Evolutionary conservation across 2,329 filamentous ascomycete genomes (phyloP).

Genomic region (Fusarium sacchari): DNA sequence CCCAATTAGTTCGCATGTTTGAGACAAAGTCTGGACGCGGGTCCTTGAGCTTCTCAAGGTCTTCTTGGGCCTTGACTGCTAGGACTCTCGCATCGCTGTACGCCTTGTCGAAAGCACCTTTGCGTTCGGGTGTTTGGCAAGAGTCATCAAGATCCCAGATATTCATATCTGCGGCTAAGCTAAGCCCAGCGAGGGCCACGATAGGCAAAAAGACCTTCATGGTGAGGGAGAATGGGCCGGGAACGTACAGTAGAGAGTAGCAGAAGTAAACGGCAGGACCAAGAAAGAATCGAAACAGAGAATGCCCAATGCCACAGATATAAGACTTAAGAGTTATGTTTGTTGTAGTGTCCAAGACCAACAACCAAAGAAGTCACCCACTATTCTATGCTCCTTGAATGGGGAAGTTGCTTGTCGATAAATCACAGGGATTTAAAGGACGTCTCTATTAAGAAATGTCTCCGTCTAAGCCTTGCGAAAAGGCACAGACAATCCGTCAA

Average conservation of each 20-base stretch:
- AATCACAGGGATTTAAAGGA: not conserved
- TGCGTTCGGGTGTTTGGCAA: not conserved
- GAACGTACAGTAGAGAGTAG: rapidly evolving
- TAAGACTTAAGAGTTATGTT: not conserved
- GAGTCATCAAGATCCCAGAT: constrained; percentile 3
- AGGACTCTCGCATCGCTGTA: not conserved
- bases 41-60: not conserved
- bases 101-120: not conserved
- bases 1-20: not conserved
- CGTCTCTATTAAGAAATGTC: not conserved
- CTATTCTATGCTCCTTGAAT: rapidly evolving
- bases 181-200: not conserved
- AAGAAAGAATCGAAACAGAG: not conserved
- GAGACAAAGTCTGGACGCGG: not conserved
- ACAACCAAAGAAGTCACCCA: not conserved
- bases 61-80: not conserved
- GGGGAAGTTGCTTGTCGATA: rapidly evolving
- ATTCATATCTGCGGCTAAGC: not conserved
- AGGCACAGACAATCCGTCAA: not conserved
- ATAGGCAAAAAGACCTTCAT: not conserved
- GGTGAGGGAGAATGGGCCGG: rapidly evolving
- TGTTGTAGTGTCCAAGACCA: not conserved
- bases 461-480: not conserved
- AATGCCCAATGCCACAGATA: not conserved
- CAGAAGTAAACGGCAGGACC: not conserved